A percentile compares a stretch with the other conserved stretches of the same genome.
phyloP scores from a whole-genome alignment of 2,329 filamentous ascomycete species.

The Cordyceps fumosorosea region DNA sequence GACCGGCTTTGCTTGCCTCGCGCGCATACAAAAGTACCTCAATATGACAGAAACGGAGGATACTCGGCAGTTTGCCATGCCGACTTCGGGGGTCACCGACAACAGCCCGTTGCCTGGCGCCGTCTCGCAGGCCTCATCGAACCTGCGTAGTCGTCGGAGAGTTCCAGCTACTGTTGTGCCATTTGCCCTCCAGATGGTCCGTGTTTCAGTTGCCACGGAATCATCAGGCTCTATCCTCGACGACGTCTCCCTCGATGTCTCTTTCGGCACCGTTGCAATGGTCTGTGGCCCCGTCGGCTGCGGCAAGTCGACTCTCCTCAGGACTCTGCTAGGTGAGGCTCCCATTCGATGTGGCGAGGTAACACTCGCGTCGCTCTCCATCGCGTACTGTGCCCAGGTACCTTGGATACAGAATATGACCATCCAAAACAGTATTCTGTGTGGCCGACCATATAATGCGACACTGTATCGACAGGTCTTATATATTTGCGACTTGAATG shows the following conservation, averaged over 20 bases:
- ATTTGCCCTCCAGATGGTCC: background rate
- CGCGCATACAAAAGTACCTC: conserved; percentile 5
- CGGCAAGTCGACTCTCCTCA: conserved; percentile 27
- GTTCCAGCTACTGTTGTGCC: background rate
- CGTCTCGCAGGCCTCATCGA: background rate
- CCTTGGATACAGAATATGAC: conserved; percentile 29
- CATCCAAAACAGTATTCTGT: conserved; percentile 30
- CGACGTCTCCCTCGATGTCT: background rate
- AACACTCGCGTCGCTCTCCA: conserved; percentile 17
- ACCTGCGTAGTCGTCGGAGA: background rate
- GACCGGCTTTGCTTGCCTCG: background rate
- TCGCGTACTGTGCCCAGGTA: conserved; percentile 26
- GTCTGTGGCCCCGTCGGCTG: conserved; percentile 26
- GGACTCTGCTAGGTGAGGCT: conserved; percentile 25
- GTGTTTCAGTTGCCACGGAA: background rate
- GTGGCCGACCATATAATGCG: conserved; percentile 24
- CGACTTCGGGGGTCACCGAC: background rate
- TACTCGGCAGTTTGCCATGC: background rate
- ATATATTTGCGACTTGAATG: conserved; percentile 27
- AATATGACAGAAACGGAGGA: background rate
- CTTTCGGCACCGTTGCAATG: conserved; percentile 22
- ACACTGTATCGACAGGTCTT: conserved; percentile 27
- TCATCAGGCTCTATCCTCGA: background rate
- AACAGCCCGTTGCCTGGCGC: background rate
- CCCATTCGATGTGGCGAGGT: conserved; percentile 18